Conservation (phyloP, 495 filamentous ascomycete genomes). For the Penicillium angulare region DNA sequence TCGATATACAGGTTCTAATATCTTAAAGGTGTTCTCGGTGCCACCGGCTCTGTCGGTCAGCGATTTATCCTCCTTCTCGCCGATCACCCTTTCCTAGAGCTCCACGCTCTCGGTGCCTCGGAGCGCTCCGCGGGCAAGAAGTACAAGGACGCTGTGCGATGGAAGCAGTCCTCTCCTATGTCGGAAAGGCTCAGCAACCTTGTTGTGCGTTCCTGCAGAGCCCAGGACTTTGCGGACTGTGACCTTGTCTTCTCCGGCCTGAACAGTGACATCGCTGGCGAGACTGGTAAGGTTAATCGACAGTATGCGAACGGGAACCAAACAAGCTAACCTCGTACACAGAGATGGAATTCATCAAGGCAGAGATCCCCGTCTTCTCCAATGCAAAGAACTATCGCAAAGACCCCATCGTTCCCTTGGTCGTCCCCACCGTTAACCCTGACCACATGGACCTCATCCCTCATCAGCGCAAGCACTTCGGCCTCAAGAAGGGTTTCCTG, state of each 20-base stretch:
- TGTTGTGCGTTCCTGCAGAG: conserved; percentile 71
- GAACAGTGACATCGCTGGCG: conserved; percentile 78
- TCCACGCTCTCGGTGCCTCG: conserved; percentile 78
- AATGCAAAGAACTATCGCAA: conserved; percentile 89
- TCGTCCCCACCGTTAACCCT: conserved; percentile 83
- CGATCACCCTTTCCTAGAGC: conserved; percentile 71
- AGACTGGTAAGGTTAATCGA: conserved; percentile 56
- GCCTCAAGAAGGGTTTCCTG: conserved; percentile 73
- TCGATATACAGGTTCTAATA: conserved; percentile 13
- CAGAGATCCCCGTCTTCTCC: conserved; percentile 78
- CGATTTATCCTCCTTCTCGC: conserved; percentile 81
- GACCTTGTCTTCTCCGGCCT: conserved; percentile 89
- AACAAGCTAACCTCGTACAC: background rate
- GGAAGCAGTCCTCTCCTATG: conserved; percentile 81
- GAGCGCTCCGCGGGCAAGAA: conserved; percentile 75
- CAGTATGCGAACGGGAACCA: background rate
- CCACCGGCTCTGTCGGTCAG: conserved; percentile 76
- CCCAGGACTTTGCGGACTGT: conserved; percentile 74
- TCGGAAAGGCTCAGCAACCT: conserved; percentile 63
- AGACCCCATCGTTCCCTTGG: conserved; percentile 77
- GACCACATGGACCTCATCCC: conserved; percentile 75
- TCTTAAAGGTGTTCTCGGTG: conserved; percentile 41
- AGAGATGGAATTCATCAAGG: conserved; percentile 79
- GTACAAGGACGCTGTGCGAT: conserved; percentile 78
- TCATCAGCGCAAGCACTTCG: conserved; percentile 65